These are phyloP conservation scores for Stereocaulon alpinum DNA, from an alignment of 495 filamentous ascomycete species.

Conservation along the genomic window DNA sequence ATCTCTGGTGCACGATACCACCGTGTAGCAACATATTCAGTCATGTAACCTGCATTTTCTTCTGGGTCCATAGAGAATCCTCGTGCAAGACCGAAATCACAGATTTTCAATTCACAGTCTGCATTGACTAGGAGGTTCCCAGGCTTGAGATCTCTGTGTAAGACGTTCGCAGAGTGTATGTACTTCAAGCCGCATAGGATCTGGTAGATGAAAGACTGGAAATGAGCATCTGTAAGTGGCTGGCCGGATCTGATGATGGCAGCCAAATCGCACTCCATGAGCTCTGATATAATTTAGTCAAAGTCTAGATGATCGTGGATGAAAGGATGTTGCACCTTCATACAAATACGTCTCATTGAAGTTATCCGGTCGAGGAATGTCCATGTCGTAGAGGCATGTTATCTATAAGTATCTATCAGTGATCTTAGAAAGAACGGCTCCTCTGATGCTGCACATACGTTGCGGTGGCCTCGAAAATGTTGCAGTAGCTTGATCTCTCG, in stretches of 20 bases:
- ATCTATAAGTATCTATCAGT: slow-evolving; percentile 48
- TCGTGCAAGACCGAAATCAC: slow-evolving; percentile 92
- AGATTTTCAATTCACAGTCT: slow-evolving; percentile 98
- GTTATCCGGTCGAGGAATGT: slow-evolving; percentile 93
- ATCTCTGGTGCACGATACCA: slow-evolving; percentile 99
- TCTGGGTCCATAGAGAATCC: slow-evolving; percentile 95
- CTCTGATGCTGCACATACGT: slow-evolving; percentile 37
- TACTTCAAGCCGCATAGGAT: slow-evolving; percentile 95
- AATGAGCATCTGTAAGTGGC: slow-evolving; percentile 90
- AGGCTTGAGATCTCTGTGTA: slow-evolving; percentile 94
- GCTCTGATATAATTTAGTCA: slow-evolving; percentile 45
- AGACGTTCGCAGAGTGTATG: slow-evolving; percentile 95
- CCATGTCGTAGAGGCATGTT: slow-evolving; percentile 98
- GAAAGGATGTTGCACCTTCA: slow-evolving; percentile 43
- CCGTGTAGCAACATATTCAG: slow-evolving; percentile 94
- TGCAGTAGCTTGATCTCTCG: slow-evolving; percentile 97
- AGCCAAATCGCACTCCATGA: slow-evolving; percentile 98
- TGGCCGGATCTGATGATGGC: slow-evolving; percentile 96
- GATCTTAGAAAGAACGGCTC: neutral
- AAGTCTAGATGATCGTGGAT: neutral
- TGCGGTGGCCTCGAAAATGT: slow-evolving; percentile 86
- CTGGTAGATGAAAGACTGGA: slow-evolving; percentile 92
- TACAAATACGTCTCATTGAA: slow-evolving; percentile 99
- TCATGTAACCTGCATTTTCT: slow-evolving; percentile 99
- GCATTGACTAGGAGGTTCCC: slow-evolving; percentile 96